phyloP scores from a whole-genome alignment of 768 basidiomycete species.

The Hygrophorus pudorinus region DNA sequence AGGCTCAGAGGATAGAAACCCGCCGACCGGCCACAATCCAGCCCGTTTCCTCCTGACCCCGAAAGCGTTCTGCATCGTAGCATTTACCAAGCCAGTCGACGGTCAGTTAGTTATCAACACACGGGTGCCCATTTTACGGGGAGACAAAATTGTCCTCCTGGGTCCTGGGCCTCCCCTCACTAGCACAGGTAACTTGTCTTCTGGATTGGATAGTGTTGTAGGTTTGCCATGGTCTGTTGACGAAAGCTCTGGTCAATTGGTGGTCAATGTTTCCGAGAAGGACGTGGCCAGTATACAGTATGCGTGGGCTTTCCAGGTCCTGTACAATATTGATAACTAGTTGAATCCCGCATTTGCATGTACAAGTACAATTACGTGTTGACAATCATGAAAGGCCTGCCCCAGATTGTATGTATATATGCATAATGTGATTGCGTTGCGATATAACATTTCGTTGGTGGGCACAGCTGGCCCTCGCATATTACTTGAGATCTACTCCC shows the following conservation, averaged over 20 bases:
- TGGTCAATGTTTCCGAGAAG: conserved; percentile 15
- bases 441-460: too few species aligned
- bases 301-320: conserved; percentile 20
- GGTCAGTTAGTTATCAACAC: conserved; percentile 27
- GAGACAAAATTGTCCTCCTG: conserved; percentile 34
- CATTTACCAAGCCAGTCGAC: conserved; percentile 26
- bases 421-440: too few species aligned
- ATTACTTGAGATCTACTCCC: too few species aligned
- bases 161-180: conserved; percentile 19
- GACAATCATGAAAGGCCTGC: too few species aligned
- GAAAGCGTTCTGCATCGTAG: conserved; percentile 40
- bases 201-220: too few species aligned
- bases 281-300: conserved; percentile 10
- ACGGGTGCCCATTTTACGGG: conserved; percentile 30
- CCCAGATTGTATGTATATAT: too few species aligned
- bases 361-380: too few species aligned
- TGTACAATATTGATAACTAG: conserved; percentile 7
- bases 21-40: conserved; percentile 17
- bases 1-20: conserved; percentile 19
- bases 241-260: conserved; percentile 18
- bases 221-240: conserved; percentile 23
- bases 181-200: neutral
- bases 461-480: too few species aligned
- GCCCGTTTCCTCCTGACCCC: conserved; percentile 40
- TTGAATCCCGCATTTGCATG: too few species aligned